Percentiles rank a stretch among this genome's conserved stretches.
Evolutionary conservation across 2,329 filamentous ascomycete genomes (phyloP).

Genomic region (Fusarium sp.): DNA sequence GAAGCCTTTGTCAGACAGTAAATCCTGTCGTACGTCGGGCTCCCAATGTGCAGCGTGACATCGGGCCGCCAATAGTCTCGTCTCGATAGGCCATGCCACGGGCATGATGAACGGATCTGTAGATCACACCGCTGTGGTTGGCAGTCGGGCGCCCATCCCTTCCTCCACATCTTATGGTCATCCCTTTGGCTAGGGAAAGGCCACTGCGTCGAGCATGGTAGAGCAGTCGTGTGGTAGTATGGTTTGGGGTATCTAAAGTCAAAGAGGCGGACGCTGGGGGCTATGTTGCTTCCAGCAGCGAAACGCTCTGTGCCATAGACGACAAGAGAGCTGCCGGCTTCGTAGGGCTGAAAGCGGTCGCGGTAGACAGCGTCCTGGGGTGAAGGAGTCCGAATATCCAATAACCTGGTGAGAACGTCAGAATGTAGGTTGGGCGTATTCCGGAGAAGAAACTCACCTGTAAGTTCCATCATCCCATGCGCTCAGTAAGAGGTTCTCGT

Average conservation of each 20-base stretch:
- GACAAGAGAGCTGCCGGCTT: constrained; percentile 63
- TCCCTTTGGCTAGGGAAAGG: constrained; percentile 54
- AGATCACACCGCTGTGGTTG: constrained; percentile 54
- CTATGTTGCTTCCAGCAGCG: constrained; percentile 63
- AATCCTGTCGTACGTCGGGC: constrained; percentile 53
- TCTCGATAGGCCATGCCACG: constrained; percentile 64
- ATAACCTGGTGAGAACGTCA: constrained; percentile 53
- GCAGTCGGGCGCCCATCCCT: constrained; percentile 28
- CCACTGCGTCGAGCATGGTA: constrained; percentile 59
- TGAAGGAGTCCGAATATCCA: constrained; percentile 66
- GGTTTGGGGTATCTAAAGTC: constrained; percentile 67
- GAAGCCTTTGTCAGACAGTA: constrained; percentile 66
- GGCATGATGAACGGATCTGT: constrained; percentile 54
- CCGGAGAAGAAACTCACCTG: constrained; percentile 47
- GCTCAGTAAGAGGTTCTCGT: constrained; percentile 62
- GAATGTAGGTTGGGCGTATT: not conserved
- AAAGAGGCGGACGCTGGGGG: constrained; percentile 65
- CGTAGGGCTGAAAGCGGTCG: constrained; percentile 66
- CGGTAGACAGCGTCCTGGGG: constrained; percentile 65
- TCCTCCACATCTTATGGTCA: constrained; percentile 23
- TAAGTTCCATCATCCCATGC: constrained; percentile 70
- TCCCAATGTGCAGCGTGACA: constrained; percentile 62
- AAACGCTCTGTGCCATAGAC: constrained; percentile 68
- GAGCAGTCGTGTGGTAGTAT: constrained; percentile 65
- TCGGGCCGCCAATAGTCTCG: constrained; percentile 65